Evolutionary conservation across 805 yeast species (phyloP), one percentile per base, ranked within the genome.

Genomic region (Yamadazyma paraphyllophila): DNA sequence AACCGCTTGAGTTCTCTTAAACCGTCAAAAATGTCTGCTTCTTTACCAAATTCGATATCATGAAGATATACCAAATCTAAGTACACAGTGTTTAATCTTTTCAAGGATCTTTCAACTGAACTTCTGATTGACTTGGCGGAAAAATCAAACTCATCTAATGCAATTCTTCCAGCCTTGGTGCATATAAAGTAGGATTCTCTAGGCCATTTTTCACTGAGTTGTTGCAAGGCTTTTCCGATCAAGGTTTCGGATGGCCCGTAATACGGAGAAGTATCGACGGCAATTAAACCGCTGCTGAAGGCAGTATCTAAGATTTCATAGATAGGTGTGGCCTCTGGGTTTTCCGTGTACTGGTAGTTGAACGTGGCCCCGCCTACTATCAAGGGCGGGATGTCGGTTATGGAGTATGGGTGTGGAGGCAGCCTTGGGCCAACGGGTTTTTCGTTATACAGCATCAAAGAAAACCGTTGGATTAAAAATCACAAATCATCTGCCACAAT

Each of bases 241-340:
- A 91, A 52, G 14, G 65, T 72, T 58, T 91, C 98, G 4, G 96
- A 86, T 0, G 88, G 88, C 0, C 97, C 97, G 60, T 91, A 91
- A 66, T 88, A 90, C 3, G 97, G 97, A 0, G 97, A 87, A 0
- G 97, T 89, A 59, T 91, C 97, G 31, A 91, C 71, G 1, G 96
- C 94, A 38, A 74, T 76, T 48, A 88, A 69, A 0, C 97, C 97
- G 20, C 71, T 59, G 15, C 69, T 65, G 55, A 91, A 83, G 0
- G 91, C 94, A 11, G 62, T 56, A 39, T 67, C 59, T 15, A 91
- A 53, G 41, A 91, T 76, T 0, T 78, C 81, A 9, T 65, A 69
- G 9, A 82, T 73, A 1, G 88, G 85, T 35, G 88, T 53, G 0
- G 67, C 56, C 30, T 71, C 69, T 1, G 96, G 96, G 55, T 86